These are phyloP conservation scores for Pisolithus tinctorius DNA, from an alignment of 768 basidiomycete genomes.

Conservation along the genomic window DNA sequence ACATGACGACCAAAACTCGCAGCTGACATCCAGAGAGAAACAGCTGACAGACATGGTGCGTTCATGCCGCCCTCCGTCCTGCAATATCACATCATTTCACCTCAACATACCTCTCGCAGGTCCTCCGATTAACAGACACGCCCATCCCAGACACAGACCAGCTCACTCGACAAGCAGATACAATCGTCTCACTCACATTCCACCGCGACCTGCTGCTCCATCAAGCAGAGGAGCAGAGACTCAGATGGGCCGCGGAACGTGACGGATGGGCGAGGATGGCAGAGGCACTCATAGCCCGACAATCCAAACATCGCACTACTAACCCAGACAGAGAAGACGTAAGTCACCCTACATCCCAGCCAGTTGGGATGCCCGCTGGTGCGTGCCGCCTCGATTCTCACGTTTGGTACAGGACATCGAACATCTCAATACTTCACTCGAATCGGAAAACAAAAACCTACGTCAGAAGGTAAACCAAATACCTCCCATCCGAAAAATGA, in stretches of 20 bases:
- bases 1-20: conserved; percentile 15
- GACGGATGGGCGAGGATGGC: conserved; percentile 60
- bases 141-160: conserved; percentile 37
- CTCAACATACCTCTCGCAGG: conserved; percentile 26
- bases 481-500: conserved; percentile 1
- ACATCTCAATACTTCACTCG: conserved; percentile 40
- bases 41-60: conserved; percentile 56
- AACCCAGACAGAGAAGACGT: conserved; percentile 39
- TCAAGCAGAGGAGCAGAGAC: conserved; percentile 51
- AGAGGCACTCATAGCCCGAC: conserved; percentile 53
- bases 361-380: neutral
- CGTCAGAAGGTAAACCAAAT: conserved; percentile 47
- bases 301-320: conserved; percentile 34
- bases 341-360: conserved; percentile 12
- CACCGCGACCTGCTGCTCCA: conserved; percentile 55
- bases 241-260: conserved; percentile 55
- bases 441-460: conserved; percentile 56
- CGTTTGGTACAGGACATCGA: conserved; percentile 44
- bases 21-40: conserved; percentile 33
- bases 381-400: conserved; percentile 8
- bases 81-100: conserved; percentile 1
- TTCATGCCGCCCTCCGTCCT: conserved; percentile 7
- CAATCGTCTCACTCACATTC: conserved; percentile 45
- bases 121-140: conserved; percentile 40
- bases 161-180: conserved; percentile 54